These are phyloP conservation scores for Zygosaccharomyces sapae DNA, from an alignment of 1,139 yeast species.

Conservation along the genomic window DNA sequence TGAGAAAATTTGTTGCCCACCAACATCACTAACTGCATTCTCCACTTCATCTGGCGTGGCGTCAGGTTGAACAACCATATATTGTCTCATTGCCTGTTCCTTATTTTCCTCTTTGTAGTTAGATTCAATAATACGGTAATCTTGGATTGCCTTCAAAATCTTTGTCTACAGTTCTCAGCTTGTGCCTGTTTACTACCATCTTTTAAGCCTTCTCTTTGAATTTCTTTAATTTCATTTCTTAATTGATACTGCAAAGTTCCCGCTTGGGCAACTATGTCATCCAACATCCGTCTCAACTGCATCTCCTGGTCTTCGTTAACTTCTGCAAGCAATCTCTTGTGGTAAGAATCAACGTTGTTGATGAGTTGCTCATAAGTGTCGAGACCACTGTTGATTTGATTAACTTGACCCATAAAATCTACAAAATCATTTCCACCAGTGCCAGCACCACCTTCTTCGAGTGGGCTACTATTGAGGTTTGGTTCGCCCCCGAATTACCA, in stretches of 20 bases:
- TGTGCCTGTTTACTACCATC: conserved; percentile 84
- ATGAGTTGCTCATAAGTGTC: conserved; percentile 77
- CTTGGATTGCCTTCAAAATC: conserved; percentile 84
- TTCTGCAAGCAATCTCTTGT: conserved; percentile 77
- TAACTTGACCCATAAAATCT: conserved; percentile 76
- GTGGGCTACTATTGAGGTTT: neutral
- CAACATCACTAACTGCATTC: conserved; percentile 79
- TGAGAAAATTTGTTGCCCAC: conserved; percentile 87
- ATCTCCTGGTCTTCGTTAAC: conserved; percentile 77
- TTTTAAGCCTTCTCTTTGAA: conserved; percentile 65
- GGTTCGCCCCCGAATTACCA: conserved; percentile 6
- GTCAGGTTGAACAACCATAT: conserved; percentile 86
- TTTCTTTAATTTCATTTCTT: conserved; percentile 69
- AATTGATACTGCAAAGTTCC: conserved; percentile 70
- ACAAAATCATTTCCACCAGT: conserved; percentile 54
- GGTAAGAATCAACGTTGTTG: conserved; percentile 74
- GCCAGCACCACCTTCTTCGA: conserved; percentile 3
- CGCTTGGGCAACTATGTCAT: conserved; percentile 72
- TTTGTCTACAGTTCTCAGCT: conserved; percentile 82
- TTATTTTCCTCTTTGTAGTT: conserved; percentile 80
- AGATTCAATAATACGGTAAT: conserved; percentile 81
- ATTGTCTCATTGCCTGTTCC: conserved; percentile 89
- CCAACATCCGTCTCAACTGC: conserved; percentile 70
- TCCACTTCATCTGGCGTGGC: conserved; percentile 82
- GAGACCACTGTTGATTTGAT: conserved; percentile 73